These are phyloP conservation scores for Xylariaceae sp. DNA, from an alignment of 2,329 filamentous ascomycete genomes.

Conservation along the genomic window DNA sequence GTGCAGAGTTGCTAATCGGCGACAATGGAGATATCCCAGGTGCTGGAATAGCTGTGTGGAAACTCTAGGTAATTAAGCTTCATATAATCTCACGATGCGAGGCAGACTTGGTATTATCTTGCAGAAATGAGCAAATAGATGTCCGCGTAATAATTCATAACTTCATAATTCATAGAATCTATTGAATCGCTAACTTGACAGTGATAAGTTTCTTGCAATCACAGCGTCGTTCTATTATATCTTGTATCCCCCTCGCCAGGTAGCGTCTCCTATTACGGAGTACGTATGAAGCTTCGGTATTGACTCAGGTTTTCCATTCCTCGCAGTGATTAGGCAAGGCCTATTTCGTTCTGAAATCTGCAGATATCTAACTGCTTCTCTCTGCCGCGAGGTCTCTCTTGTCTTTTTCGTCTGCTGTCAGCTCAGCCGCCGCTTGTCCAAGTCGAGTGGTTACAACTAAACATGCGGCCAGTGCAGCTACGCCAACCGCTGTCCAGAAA, in stretches of 20 bases:
- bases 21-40: conserved; percentile 18
- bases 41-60: conserved; percentile 25
- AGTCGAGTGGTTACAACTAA: conserved; percentile 34
- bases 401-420: conserved; percentile 38
- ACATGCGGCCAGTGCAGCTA: conserved; percentile 31
- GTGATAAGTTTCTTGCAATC: too few relatives aligned
- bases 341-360: too few relatives aligned
- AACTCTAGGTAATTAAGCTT: background rate
- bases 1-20: conserved; percentile 14
- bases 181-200: too few relatives aligned
- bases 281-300: too few relatives aligned
- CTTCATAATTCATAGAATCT: too few relatives aligned
- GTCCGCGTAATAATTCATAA: too few relatives aligned
- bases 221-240: too few relatives aligned
- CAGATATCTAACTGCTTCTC: background rate
- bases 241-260: too few relatives aligned
- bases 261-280: too few relatives aligned
- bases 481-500: conserved; percentile 36
- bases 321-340: too few relatives aligned
- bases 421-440: conserved; percentile 34
- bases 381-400: conserved; percentile 10
- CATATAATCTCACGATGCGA: background rate
- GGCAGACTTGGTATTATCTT: background rate
- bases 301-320: too few relatives aligned
- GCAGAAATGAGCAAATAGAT: too few relatives aligned